Percentiles rank a stretch among this genome's conserved stretches.
These are phyloP conservation scores for Pythium insidiosum DNA, from an alignment of 352 stramenopile species.

Conservation along the genomic window DNA sequence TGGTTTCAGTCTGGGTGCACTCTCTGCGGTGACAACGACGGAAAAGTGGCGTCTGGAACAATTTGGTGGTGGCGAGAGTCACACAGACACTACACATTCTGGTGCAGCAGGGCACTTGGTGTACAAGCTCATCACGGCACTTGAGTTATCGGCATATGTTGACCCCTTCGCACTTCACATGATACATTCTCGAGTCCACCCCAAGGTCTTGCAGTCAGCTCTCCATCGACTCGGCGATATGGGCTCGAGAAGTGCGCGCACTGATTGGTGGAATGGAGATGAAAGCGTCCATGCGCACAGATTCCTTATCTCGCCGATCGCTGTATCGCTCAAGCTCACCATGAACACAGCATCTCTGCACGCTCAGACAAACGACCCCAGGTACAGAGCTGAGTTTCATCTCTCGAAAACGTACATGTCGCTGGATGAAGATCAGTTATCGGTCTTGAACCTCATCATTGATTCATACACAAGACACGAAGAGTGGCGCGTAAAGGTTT, in stretches of 20 bases:
- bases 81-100: too few relatives aligned
- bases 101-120: slow-evolving; percentile 41
- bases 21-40: slow-evolving; percentile 81
- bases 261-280: slow-evolving; percentile 74
- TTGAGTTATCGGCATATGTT: slow-evolving; percentile 84
- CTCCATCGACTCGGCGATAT: slow-evolving; percentile 77
- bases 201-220: slow-evolving; percentile 67
- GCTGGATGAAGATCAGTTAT: slow-evolving; percentile 82
- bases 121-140: slow-evolving; percentile 83
- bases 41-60: slow-evolving; percentile 78
- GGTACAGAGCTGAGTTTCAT: slow-evolving; percentile 74
- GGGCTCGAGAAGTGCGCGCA: slow-evolving; percentile 41
- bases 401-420: slow-evolving; percentile 66
- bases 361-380: slow-evolving; percentile 58
- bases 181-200: slow-evolving; percentile 78
- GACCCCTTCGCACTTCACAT: slow-evolving; percentile 81
- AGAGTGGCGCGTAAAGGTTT: slow-evolving; percentile 62
- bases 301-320: slow-evolving; percentile 79
- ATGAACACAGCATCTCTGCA: slow-evolving; percentile 82
- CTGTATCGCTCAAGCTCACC: slow-evolving; percentile 77
- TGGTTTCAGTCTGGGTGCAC: slow-evolving; percentile 67
- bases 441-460: slow-evolving; percentile 66
- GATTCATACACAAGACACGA: slow-evolving; percentile 64
- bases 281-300: slow-evolving; percentile 64
- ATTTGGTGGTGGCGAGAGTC: slow-evolving; percentile 18